These are phyloP conservation scores for Orbilia oligospora DNA, from an alignment of 2,329 filamentous ascomycete genomes.

Conservation along the genomic window DNA sequence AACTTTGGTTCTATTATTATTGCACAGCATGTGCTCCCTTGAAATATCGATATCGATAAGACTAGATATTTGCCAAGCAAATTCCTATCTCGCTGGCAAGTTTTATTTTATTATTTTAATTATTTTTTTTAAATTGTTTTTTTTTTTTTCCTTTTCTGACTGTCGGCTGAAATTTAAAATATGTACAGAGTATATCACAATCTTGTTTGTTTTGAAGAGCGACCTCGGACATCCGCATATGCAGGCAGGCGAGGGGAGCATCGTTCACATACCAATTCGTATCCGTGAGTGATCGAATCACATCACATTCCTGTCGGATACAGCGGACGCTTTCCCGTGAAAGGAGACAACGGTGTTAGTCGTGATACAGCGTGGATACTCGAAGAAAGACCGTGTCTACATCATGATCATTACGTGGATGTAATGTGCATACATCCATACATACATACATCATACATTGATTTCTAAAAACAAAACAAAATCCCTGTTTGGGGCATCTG, in stretches of 20 bases:
- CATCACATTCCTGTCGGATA: slow-evolving; percentile 25
- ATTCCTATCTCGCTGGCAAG: slow-evolving; percentile 17
- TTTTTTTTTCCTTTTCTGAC: too few species aligned
- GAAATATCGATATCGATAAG: slow-evolving; percentile 34
- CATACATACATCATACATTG: too few species aligned
- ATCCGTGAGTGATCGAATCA: slow-evolving; percentile 25
- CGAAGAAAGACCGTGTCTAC: slow-evolving; percentile 11
- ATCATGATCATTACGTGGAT: neutral
- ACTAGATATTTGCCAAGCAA: slow-evolving; percentile 37
- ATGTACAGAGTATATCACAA: slow-evolving; percentile 15
- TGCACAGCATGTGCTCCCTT: slow-evolving; percentile 11
- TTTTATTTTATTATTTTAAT: too few species aligned
- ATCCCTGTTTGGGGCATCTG: slow-evolving; percentile 13
- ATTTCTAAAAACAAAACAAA: neutral
- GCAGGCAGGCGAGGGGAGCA: slow-evolving; percentile 19
- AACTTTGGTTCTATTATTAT: neutral
- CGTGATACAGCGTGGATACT: slow-evolving; percentile 29
- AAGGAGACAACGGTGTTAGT: slow-evolving; percentile 9
- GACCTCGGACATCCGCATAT: slow-evolving; percentile 44
- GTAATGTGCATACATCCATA: neutral
- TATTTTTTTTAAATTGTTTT: too few species aligned
- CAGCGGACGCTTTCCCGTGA: slow-evolving; percentile 9
- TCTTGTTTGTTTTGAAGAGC: slow-evolving; percentile 31
- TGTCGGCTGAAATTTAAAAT: slow-evolving; percentile 12
- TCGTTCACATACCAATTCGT: slow-evolving; percentile 27